Evolutionary conservation across 108 stramenopile genomes (phyloP).

Genomic region (Cyclostephanos invisitatus): DNA sequence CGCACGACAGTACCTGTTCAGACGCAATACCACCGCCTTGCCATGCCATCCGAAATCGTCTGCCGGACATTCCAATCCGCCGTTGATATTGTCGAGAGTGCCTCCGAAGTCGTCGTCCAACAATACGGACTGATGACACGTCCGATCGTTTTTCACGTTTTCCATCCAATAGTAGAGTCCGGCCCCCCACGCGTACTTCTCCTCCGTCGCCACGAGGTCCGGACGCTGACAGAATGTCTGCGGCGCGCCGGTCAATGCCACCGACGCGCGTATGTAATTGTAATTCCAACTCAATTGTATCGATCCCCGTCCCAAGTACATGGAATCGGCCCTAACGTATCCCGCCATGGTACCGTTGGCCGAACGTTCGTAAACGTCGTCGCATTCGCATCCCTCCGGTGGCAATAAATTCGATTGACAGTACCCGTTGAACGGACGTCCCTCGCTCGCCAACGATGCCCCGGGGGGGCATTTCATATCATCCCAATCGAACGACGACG

Average conservation of each 20-base stretch:
- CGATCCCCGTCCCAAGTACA: conserved; percentile 45
- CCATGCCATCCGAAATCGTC: conserved; percentile 48
- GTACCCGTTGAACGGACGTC: conserved; percentile 38
- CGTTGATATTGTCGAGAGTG: conserved; percentile 47
- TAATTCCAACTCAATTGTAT: conserved; percentile 54
- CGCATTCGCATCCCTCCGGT: conserved; percentile 50
- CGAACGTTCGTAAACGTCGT: conserved; percentile 36
- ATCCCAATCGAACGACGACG: conserved; percentile 38
- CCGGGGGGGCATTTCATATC: conserved; percentile 16
- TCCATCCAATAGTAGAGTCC: conserved; percentile 54
- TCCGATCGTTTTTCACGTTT: conserved; percentile 46
- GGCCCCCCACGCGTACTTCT: conserved; percentile 50
- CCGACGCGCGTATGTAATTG: conserved; percentile 42
- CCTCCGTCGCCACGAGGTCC: conserved; percentile 42
- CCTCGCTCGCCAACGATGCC: conserved; percentile 22
- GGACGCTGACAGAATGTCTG: conserved; percentile 50
- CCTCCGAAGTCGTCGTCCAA: conserved; percentile 45
- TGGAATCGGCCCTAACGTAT: conserved; percentile 35
- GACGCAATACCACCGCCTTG: conserved; percentile 39
- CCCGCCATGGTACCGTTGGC: conserved; percentile 18
- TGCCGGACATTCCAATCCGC: conserved; percentile 48
- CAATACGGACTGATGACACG: conserved; percentile 47
- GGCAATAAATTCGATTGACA: conserved; percentile 48
- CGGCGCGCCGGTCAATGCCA: conserved; percentile 43
- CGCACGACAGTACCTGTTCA: conserved; percentile 48